Evolutionary conservation across 208 protist species (phyloP).

Genomic region (Zelonia costaricensis): DNA sequence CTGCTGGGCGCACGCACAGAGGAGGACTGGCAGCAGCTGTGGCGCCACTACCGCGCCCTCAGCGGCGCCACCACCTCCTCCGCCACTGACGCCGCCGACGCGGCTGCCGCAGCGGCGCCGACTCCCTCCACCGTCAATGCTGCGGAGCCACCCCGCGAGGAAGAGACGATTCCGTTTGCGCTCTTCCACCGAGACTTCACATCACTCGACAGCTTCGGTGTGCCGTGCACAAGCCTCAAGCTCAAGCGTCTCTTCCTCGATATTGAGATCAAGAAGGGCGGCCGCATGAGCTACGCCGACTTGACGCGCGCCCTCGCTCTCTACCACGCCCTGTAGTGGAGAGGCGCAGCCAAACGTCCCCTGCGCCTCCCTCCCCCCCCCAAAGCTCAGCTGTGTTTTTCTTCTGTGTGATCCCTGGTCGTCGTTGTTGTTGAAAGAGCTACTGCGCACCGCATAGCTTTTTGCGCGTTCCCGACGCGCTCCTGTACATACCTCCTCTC

Average conservation of each 20-base stretch:
- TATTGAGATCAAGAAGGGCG: slow-evolving; percentile 32
- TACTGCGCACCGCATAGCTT: too few species aligned
- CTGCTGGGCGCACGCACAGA: slow-evolving; percentile 38
- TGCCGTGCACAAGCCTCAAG: slow-evolving; percentile 43
- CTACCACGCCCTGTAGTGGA: slow-evolving; percentile 60
- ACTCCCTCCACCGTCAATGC: background rate
- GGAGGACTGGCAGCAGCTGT: slow-evolving; percentile 46
- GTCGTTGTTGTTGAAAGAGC: too few species aligned
- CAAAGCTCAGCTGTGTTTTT: too few species aligned
- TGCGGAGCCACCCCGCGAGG: background rate
- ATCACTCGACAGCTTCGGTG: slow-evolving; percentile 55
- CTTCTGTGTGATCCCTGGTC: too few species aligned
- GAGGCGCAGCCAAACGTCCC: too few species aligned
- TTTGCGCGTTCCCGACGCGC: too few species aligned
- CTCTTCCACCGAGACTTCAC: slow-evolving; percentile 59
- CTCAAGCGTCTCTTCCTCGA: slow-evolving; percentile 47
- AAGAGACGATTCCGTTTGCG: slow-evolving; percentile 26
- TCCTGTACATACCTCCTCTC: too few species aligned
- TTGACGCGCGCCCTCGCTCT: slow-evolving; percentile 47
- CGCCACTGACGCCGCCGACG: background rate
- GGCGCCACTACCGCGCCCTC: slow-evolving; percentile 49
- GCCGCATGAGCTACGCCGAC: slow-evolving; percentile 53
- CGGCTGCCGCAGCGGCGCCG: background rate
- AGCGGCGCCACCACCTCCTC: background rate
- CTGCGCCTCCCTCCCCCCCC: too few species aligned